phyloP scores from a whole-genome alignment of 768 basidiomycete species.

The Mrakia frigida region DNA sequence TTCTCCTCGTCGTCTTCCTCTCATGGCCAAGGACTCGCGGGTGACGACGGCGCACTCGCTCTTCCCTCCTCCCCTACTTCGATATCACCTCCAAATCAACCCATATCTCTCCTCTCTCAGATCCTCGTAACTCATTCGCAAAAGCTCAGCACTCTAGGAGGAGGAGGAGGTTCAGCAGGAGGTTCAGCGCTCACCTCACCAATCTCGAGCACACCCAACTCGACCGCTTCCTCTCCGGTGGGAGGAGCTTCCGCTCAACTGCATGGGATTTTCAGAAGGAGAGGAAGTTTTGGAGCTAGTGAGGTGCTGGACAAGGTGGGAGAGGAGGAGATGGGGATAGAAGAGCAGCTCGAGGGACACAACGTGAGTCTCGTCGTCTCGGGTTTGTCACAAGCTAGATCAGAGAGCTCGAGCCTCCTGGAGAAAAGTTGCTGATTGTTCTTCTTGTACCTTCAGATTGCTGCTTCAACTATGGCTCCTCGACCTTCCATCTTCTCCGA shows the following conservation, averaged over 20 bases:
- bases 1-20: neutral
- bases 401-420: neutral
- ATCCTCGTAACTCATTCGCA: neutral
- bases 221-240: neutral
- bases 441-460: neutral
- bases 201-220: neutral
- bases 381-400: neutral
- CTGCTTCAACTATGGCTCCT: neutral
- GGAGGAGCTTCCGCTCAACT: neutral
- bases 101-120: neutral
- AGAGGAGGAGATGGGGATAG: slow-evolving; percentile 1
- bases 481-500: neutral
- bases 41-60: neutral
- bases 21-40: neutral
- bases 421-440: neutral
- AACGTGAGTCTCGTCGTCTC: slow-evolving; percentile 9
- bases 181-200: neutral
- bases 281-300: neutral
- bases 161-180: neutral
- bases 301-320: neutral
- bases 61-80: neutral
- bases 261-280: neutral
- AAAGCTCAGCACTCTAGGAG: neutral
- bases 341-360: neutral
- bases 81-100: neutral